phyloP scores from a whole-genome alignment of 1,284 basidiomycete genomes.

The Puccinia novopanici region DNA sequence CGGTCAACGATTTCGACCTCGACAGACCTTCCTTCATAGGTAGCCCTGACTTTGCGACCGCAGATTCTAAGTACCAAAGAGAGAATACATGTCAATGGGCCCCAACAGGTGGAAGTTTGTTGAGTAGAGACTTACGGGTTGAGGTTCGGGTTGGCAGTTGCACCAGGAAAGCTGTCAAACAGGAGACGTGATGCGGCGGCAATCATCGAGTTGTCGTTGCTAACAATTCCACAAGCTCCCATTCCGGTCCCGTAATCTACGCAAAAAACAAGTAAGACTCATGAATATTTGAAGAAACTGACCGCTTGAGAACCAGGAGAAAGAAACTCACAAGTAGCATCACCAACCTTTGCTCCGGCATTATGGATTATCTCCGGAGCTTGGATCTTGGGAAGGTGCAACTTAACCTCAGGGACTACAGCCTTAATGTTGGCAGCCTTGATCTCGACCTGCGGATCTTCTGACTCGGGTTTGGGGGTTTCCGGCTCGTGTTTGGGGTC shows the following conservation, averaged over 20 bases:
- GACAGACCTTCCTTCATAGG: constrained; percentile 62
- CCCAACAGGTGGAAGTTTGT: too few species aligned
- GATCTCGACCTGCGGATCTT: too few species aligned
- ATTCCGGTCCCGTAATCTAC: constrained; percentile 66
- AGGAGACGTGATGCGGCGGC: constrained; percentile 67
- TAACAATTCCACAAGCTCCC: constrained; percentile 70
- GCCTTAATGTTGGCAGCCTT: too few species aligned
- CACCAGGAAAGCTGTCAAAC: constrained; percentile 66
- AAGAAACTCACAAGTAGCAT: constrained; percentile 44
- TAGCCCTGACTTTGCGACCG: constrained; percentile 38
- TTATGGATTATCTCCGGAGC: not conserved
- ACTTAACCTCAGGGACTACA: not conserved
- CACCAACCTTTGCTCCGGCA: not conserved
- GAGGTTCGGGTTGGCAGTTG: constrained; percentile 65
- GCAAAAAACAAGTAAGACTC: not conserved
- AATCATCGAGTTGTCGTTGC: constrained; percentile 65
- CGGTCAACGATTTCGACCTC: constrained; percentile 67
- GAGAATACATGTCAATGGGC: too few species aligned
- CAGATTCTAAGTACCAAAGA: constrained; percentile 43
- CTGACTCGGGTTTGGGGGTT: too few species aligned
- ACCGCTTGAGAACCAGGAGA: not conserved
- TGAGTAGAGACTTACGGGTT: constrained; percentile 65
- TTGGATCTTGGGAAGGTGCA: not conserved
- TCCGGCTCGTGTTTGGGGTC: too few species aligned
- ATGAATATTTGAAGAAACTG: not conserved